Conservation (phyloP, 2,329 filamentous ascomycete genomes). For the Cordyceps militaris region DNA sequence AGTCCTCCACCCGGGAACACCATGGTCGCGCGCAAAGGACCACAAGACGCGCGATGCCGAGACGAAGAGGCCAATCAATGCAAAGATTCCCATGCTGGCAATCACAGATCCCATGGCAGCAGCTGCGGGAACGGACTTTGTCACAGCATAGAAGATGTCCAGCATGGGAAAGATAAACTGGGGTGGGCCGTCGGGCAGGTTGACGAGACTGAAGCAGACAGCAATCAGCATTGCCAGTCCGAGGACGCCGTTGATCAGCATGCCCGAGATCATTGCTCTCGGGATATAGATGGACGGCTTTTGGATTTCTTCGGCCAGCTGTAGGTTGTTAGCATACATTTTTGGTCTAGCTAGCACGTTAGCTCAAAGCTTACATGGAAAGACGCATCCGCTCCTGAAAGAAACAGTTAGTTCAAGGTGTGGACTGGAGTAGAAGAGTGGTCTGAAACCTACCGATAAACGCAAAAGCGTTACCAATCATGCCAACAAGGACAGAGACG, state of each 20-base stretch:
- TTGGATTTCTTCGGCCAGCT: constrained; percentile 26
- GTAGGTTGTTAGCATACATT: background rate
- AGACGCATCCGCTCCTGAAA: constrained; percentile 20
- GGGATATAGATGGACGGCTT: constrained; percentile 45
- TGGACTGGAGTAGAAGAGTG: background rate
- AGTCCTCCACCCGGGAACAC: constrained; percentile 24
- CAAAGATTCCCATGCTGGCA: constrained; percentile 41
- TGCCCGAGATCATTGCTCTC: constrained; percentile 39
- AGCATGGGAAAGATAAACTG: constrained; percentile 45
- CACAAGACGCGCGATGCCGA: constrained; percentile 52
- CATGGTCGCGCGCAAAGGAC: constrained; percentile 39
- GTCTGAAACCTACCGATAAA: constrained; percentile 19
- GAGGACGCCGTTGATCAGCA: constrained; percentile 43
- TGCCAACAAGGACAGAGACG: constrained; percentile 33
- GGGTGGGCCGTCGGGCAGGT: constrained; percentile 35
- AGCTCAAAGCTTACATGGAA: constrained; percentile 18
- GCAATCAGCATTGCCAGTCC: constrained; percentile 51
- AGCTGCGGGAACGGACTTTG: constrained; percentile 39
- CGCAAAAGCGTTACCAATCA: constrained; percentile 34
- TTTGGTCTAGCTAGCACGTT: background rate
- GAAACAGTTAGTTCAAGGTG: background rate
- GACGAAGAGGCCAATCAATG: constrained; percentile 46
- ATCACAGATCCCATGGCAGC: constrained; percentile 44
- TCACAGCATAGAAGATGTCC: constrained; percentile 47
- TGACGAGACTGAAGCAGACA: constrained; percentile 42